These are phyloP conservation scores for Cryptococcus sp. DNA, from an alignment of 1,284 basidiomycete genomes.

Conservation along the genomic window DNA sequence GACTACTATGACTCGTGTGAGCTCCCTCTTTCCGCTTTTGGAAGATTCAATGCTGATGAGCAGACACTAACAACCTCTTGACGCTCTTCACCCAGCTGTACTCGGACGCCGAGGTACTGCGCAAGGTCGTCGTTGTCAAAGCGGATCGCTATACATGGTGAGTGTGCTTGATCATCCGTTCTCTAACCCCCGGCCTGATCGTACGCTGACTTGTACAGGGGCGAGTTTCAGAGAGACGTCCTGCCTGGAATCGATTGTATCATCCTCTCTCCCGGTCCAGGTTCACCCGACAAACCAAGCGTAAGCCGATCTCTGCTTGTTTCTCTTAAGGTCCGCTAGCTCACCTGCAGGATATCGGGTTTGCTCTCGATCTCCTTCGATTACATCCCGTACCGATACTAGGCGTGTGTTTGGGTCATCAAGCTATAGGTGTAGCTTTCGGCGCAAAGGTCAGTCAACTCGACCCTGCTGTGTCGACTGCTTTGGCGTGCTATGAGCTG, in stretches of 20 bases:
- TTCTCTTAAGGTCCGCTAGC: neutral
- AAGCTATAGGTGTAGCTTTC: constrained; percentile 74
- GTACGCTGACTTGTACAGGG: no score
- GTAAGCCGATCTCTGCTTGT: constrained; percentile 12
- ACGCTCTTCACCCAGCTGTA: constrained; percentile 46
- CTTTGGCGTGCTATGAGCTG: neutral
- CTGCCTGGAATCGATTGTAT: constrained; percentile 46
- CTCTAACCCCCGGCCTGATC: neutral
- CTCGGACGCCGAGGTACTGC: constrained; percentile 37
- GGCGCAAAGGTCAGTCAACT: constrained; percentile 56
- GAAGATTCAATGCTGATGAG: no score
- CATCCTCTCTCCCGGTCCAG: constrained; percentile 47
- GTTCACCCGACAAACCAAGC: constrained; percentile 38
- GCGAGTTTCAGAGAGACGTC: constrained; percentile 33
- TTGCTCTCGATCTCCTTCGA: constrained; percentile 40
- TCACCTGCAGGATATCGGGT: constrained; percentile 40
- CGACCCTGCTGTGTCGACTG: constrained; percentile 50
- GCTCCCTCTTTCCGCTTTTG: no score
- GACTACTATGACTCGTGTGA: constrained; percentile 48
- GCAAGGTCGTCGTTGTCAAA: constrained; percentile 46
- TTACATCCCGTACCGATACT: constrained; percentile 41
- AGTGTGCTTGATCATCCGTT: neutral
- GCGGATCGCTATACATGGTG: constrained; percentile 45
- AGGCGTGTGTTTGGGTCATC: constrained; percentile 80
- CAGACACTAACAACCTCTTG: constrained; percentile 48